A percentile compares a stretch with the other conserved stretches of the same genome.
Evolutionary conservation across 306 rosid genomes (phyloP).

Genomic region (Dalbergia cultrata): DNA sequence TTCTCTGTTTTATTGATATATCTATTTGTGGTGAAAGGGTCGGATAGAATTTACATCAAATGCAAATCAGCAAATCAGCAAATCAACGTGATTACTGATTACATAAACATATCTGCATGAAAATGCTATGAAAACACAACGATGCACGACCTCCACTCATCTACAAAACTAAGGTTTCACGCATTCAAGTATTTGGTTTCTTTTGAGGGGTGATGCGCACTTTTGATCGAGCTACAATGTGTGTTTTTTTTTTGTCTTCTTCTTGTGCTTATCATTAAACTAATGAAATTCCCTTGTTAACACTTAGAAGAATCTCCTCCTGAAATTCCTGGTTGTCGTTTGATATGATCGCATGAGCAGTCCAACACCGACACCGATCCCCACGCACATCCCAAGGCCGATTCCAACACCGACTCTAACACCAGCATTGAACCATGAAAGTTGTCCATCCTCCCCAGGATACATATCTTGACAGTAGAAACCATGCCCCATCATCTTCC

Average conservation of each 20-base stretch:
- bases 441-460: slow-evolving; percentile 83
- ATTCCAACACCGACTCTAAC: slow-evolving; percentile 97
- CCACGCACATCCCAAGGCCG: slow-evolving; percentile 94
- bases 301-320: slow-evolving; percentile 71
- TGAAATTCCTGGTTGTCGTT: slow-evolving; percentile 81
- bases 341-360: slow-evolving; percentile 95
- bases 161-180: slow-evolving; percentile 55
- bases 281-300: slow-evolving; percentile 35
- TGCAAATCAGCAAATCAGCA: slow-evolving; percentile 35
- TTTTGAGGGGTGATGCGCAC: neutral
- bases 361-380: slow-evolving; percentile 88
- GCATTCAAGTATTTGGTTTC: slow-evolving; percentile 33
- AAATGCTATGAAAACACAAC: slow-evolving; percentile 47
- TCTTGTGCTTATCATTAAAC: slow-evolving; percentile 27
- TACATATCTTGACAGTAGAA: slow-evolving; percentile 77
- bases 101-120: slow-evolving; percentile 33
- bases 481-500: slow-evolving; percentile 63
- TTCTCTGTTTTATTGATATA: slow-evolving; percentile 32
- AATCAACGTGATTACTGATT: neutral
- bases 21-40: slow-evolving; percentile 32
- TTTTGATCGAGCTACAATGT: slow-evolving; percentile 24
- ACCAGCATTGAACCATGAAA: slow-evolving; percentile 93
- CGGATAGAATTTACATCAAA: slow-evolving; percentile 29
- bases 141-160: slow-evolving; percentile 58
- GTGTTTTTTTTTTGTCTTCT: neutral